Conservation (phyloP, 768 basidiomycete genomes). For the Termitomyces sp. region DNA sequence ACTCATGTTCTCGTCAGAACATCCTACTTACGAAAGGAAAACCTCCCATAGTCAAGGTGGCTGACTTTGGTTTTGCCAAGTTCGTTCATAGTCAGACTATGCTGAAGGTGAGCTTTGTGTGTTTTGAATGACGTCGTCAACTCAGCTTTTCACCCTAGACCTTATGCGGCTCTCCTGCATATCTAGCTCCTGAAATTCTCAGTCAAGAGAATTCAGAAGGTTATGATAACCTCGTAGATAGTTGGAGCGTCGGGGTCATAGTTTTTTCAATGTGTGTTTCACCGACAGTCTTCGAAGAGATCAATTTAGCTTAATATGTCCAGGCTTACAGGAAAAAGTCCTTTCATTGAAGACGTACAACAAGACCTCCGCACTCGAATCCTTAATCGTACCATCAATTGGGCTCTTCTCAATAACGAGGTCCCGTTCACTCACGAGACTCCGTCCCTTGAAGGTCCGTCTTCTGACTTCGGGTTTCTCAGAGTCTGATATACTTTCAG, state of each 20-base stretch:
- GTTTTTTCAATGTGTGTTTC: conserved; percentile 73
- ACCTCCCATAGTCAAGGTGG: conserved; percentile 78
- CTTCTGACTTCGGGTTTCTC: background rate
- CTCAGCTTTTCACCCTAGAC: conserved; percentile 40
- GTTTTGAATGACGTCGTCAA: background rate
- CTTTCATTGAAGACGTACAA: conserved; percentile 72
- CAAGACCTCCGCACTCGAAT: conserved; percentile 55
- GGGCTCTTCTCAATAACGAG: conserved; percentile 35
- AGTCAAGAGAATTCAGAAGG: conserved; percentile 51
- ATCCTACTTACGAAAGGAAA: conserved; percentile 66
- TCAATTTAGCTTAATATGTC: background rate
- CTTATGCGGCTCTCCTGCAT: conserved; percentile 93
- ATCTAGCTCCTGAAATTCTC: conserved; percentile 23
- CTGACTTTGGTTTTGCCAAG: conserved; percentile 96
- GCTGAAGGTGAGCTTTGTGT: conserved; percentile 47
- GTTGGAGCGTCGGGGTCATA: conserved; percentile 95
- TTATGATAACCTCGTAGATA: conserved; percentile 87
- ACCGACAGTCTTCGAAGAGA: background rate
- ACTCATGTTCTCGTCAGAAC: conserved; percentile 43
- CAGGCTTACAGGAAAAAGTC: conserved; percentile 70
- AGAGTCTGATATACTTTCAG: conserved; percentile 1
- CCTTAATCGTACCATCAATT: conserved; percentile 53
- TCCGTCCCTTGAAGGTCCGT: conserved; percentile 40
- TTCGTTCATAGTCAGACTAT: conserved; percentile 73
- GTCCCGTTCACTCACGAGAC: too few species aligned